Evolutionary conservation across 805 yeast species (phyloP).

Genomic region (Diddensiella transvaalensis): DNA sequence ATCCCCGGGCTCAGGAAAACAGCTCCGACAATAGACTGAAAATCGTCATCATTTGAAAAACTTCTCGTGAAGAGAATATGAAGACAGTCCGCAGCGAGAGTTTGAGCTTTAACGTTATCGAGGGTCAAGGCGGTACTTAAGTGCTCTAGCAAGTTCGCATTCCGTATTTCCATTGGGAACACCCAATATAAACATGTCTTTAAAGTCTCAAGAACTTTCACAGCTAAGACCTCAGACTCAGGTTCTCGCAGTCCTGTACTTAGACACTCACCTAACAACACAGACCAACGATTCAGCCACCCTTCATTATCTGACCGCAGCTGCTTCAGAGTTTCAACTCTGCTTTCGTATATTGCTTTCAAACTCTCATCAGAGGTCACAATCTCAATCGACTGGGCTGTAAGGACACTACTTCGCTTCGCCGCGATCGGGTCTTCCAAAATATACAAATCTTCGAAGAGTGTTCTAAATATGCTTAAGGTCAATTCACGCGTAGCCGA

Average conservation of each 20-base stretch:
- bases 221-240: conserved; percentile 45
- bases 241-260: conserved; percentile 34
- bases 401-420: conserved; percentile 68
- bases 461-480: conserved; percentile 71
- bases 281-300: conserved; percentile 81
- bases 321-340: conserved; percentile 51
- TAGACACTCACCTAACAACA: conserved; percentile 44
- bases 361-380: conserved; percentile 69
- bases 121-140: conserved; percentile 52
- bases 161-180: conserved; percentile 66
- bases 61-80: conserved; percentile 83
- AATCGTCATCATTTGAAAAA: conserved; percentile 63
- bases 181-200: conserved; percentile 93
- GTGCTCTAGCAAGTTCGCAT: conserved; percentile 60
- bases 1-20: conserved; percentile 77
- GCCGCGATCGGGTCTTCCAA: conserved; percentile 90
- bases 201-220: conserved; percentile 71
- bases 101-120: conserved; percentile 60
- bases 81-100: conserved; percentile 84
- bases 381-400: conserved; percentile 79
- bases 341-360: conserved; percentile 59
- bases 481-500: conserved; percentile 69
- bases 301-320: conserved; percentile 75
- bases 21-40: conserved; percentile 71
- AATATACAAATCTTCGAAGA: conserved; percentile 90